Evolutionary conservation across 2,329 filamentous ascomycete genomes (phyloP).

Genomic region (Penicillium nordicum): DNA sequence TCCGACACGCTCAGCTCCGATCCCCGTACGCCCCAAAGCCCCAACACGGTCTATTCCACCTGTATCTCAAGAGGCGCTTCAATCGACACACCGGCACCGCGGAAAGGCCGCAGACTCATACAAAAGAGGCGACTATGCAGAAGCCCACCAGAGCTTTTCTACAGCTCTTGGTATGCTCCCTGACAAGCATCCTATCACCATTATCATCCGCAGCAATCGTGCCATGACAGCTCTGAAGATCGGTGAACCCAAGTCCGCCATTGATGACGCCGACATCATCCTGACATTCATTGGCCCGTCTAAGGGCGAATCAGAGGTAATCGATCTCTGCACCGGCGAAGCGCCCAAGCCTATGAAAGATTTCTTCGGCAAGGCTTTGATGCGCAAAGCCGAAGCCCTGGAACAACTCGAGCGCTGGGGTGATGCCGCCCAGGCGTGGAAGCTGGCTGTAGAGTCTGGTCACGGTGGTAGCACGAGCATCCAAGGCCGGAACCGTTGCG

Average conservation of each 20-base stretch:
- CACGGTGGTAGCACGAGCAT: slow-evolving; percentile 82
- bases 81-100: slow-evolving; percentile 73
- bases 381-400: slow-evolving; percentile 90
- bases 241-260: slow-evolving; percentile 82
- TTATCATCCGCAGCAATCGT: slow-evolving; percentile 88
- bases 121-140: slow-evolving; percentile 87
- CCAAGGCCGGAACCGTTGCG: slow-evolving; percentile 82
- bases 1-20: slow-evolving; percentile 45
- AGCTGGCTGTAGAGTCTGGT: slow-evolving; percentile 74
- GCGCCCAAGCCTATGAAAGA: slow-evolving; percentile 82
- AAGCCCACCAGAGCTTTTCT: slow-evolving; percentile 79
- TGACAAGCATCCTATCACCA: slow-evolving; percentile 72
- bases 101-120: slow-evolving; percentile 81
- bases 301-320: slow-evolving; percentile 74
- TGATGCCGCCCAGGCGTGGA: slow-evolving; percentile 79
- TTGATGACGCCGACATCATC: slow-evolving; percentile 78
- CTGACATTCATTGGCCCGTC: slow-evolving; percentile 74
- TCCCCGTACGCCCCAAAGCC: slow-evolving; percentile 47
- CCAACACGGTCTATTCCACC: slow-evolving; percentile 56
- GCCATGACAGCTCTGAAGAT: slow-evolving; percentile 87
- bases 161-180: slow-evolving; percentile 73
- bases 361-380: slow-evolving; percentile 88
- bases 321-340: slow-evolving; percentile 64
- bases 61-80: slow-evolving; percentile 66
- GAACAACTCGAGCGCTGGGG: slow-evolving; percentile 94